Base-by-base conservation (phyloP, 108 stramenopile species). In the Nannochloropsis gaditana region DNA sequence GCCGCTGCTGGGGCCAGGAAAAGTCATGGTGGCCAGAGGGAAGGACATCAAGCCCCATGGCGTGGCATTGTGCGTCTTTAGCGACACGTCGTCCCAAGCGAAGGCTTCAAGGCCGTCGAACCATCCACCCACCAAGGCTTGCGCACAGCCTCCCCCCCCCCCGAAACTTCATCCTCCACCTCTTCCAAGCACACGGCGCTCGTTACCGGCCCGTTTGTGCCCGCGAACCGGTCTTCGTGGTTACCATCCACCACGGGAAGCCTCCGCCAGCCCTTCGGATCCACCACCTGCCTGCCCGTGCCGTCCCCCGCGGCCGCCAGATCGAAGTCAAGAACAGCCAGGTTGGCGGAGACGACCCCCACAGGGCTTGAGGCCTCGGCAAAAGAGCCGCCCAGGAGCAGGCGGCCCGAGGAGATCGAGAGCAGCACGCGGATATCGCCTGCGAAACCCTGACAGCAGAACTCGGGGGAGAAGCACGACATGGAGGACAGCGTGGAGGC, bases 401-500 rank as follows among this genome's bases (percentile, higher is more conserved):
- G 59, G 59, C 59, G 59, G 59, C n/a, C 19, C 4, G 59, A n/a
- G 15, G 59, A 73, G 4, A 73, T n/a, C 19, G 8, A n/a, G 59
- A 73, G 59, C 59, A 73, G 15, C 19, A 73, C 59, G n/a, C 59
- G 59, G 59, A 73, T 73, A n/a, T 73, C 59, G n/a, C 59, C 59
- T 73, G 59, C 19, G n/a, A 73, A n/a, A n/a, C 59, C 59, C 6
- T 73, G 59, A n/a, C 59, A 73, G 59, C 59, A 73, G n/a, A 73
- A 73, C 19, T 4, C 15, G 59, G 59, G 59, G n/a, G 59, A 73
- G 8, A 73, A 73, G n/a, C 59, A 73, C 19, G 59, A 73, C 8
- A n/a, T n/a, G 59, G 59, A 73, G n/a, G 59, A n/a, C 19, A 73
- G 59, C 19, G 59, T n/a, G 59, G 59, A 73, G 6, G 59, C 3